These are phyloP conservation scores for Suhomyces atakaporum DNA, from an alignment of 1,139 yeast species.

Conservation along the genomic window DNA sequence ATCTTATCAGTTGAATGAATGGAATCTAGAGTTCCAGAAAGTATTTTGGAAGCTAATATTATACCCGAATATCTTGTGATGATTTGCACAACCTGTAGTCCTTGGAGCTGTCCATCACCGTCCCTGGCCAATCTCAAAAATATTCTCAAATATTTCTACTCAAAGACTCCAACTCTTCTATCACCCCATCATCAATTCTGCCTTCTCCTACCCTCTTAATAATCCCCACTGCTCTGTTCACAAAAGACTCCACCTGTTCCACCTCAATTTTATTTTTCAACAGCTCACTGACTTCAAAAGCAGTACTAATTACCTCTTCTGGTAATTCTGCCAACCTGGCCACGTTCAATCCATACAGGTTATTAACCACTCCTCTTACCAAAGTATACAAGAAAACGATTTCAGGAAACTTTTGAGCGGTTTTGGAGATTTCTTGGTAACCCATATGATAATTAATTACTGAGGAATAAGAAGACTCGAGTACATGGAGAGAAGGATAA, in stretches of 20 bases:
- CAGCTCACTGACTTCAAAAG: slow-evolving; percentile 47
- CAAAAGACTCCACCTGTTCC: slow-evolving; percentile 11
- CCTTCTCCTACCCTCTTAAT: slow-evolving; percentile 3
- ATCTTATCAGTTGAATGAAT: no score
- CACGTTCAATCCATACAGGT: slow-evolving; percentile 78
- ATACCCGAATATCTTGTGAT: no score
- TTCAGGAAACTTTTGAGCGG: slow-evolving; percentile 39
- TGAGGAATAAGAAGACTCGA: slow-evolving; percentile 43
- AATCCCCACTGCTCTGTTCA: slow-evolving; percentile 1
- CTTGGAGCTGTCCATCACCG: no score
- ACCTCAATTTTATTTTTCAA: slow-evolving; percentile 36
- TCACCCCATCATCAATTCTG: background rate
- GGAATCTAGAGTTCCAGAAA: no score
- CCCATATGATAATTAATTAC: slow-evolving; percentile 78
- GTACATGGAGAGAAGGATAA: slow-evolving; percentile 67
- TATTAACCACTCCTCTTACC: slow-evolving; percentile 58
- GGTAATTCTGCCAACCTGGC: slow-evolving; percentile 72
- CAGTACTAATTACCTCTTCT: slow-evolving; percentile 47
- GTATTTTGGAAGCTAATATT: no score
- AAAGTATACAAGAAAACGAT: slow-evolving; percentile 64
- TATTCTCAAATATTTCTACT: slow-evolving; percentile 6
- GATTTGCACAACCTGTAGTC: no score
- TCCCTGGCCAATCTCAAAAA: no score
- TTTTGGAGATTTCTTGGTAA: slow-evolving; percentile 46
- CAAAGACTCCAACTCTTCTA: slow-evolving; percentile 7